phyloP scores from a whole-genome alignment of 2,329 filamentous ascomycete species.

The Cordyceps fumosorosea region DNA sequence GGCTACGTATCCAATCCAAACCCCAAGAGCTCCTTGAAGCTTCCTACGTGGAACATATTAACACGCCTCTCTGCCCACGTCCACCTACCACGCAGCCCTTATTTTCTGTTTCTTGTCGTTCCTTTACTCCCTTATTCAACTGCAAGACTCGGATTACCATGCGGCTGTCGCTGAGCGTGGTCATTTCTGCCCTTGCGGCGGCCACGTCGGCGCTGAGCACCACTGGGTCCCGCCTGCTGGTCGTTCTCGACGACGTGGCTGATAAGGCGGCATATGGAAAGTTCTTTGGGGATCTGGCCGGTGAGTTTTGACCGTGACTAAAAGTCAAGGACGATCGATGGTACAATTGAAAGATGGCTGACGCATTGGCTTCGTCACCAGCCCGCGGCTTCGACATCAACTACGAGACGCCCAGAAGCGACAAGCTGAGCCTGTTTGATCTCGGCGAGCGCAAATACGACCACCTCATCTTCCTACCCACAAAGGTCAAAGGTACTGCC shows the following conservation, averaged over 20 bases:
- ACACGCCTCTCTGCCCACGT: slow-evolving; percentile 1
- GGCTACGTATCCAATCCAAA: slow-evolving; percentile 14
- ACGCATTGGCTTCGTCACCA: slow-evolving; percentile 30
- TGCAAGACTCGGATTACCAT: slow-evolving; percentile 37
- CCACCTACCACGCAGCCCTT: not conserved
- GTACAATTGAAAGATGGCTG: not conserved
- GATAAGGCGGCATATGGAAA: slow-evolving; percentile 79
- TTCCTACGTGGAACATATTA: slow-evolving; percentile 7
- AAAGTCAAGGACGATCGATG: not conserved
- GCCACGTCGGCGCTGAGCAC: slow-evolving; percentile 71
- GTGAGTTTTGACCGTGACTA: slow-evolving; percentile 37
- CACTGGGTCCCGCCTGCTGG: slow-evolving; percentile 72
- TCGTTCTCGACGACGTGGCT: slow-evolving; percentile 73
- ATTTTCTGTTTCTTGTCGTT: not conserved
- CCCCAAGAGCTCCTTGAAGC: slow-evolving; percentile 13
- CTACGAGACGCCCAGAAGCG: slow-evolving; percentile 78
- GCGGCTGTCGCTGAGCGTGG: slow-evolving; percentile 67
- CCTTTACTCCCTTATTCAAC: not conserved
- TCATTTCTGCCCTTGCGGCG: slow-evolving; percentile 60
- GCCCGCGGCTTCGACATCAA: slow-evolving; percentile 75
- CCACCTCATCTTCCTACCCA: slow-evolving; percentile 82
- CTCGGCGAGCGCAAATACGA: slow-evolving; percentile 86
- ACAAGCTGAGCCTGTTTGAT: slow-evolving; percentile 70
- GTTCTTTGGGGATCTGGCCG: slow-evolving; percentile 67
- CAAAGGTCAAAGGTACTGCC: slow-evolving; percentile 73